Evolutionary conservation across 2,329 filamentous ascomycete genomes (phyloP), one percentile per base, ranked within the genome.

Genomic region (Penicillium sp.): DNA sequence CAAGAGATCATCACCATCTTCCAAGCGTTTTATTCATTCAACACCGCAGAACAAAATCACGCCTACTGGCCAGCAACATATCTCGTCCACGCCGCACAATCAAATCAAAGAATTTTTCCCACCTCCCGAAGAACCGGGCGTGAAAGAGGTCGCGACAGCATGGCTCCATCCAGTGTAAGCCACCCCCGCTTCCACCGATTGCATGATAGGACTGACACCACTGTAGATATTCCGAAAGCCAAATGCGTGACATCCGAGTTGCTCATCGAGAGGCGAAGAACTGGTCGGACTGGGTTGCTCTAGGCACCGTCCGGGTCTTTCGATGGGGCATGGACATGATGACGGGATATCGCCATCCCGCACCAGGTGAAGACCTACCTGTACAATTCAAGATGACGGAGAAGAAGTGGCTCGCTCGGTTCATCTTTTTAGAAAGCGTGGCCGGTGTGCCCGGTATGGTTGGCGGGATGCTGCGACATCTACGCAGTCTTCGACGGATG

Each of bases 371-470:
- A 35, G 53, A 52, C 43, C 51, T 41, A 34, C 45, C 18, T 0
- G 76, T 71, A 67, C 81, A 60, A 55, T 94, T 77, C 55, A 61
- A 63, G 22, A 85, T 85, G 72, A 92, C 79, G 0, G 89, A 94
- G 61, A 72, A 81, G 4, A 92, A 96, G 68, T 98, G 92, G 82
- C 73, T 95, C 53, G 77, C 85, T 32, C 77, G 90, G 5, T 90
- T 95, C 58, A 77, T 98, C 51, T 98, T 98, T 64, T 75, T 98
- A 22, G 92, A 98, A 64, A 89, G 83, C 32, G 86, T 98, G 26
- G 92, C 92, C 9, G 92, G 88, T 22, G 92, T 96, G 0, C 92
- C 92, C 0, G 92, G 92, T 6, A 96, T 96, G 87, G 90, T 96
- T 0, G 92, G 84, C 0, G 92, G 88, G 14, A 95, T 95, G 85